Evolutionary conservation across 1,139 yeast species (phyloP), one percentile per base, ranked within the genome.

Genomic region (Debaryomycetaceae sp.): DNA sequence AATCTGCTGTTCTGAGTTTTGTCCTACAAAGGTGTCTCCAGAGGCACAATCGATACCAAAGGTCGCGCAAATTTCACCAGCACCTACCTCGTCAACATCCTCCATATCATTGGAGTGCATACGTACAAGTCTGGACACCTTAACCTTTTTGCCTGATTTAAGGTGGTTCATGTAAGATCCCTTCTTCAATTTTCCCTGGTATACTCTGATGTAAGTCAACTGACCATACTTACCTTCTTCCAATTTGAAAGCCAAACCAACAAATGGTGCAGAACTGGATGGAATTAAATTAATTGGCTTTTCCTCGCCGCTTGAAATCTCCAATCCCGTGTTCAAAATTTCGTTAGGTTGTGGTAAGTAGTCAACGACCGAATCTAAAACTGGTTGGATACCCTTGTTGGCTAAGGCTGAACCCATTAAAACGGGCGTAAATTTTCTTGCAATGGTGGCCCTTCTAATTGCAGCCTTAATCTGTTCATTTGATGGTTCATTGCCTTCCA

Each of bases 91-190:
- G 44, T 85, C 88, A 42, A 90, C 95, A 65, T 93, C 99, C 72
- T 91, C 97, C 97, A 91, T 89, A 66, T 93, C 99, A 53, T 91
- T 89, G 41, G 98, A 89, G 72, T 95, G 99, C 99, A 93, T 95
- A 72, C 98, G 86, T 44, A 91, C 99, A 59, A 93, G 77, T 63
- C 99, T 81, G n/a, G 98, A 80, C 44, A 93, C 88, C 73, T 95
- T 93, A 52, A 91, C 89, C 68, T 85, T 87, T 75, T 95, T 93
- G 49, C 97, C 97, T 35, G 95, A 80, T 68, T 93, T 90, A 54
- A 88, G 85, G 64, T 95, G 96, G 51, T 85, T 82, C 70, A 93
- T 87, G 70, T 84, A 87, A 57, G 84, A 76, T 54, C 99, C 99
- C 68, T 91, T 93, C 70, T 83, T 87, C 66, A 93, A 75, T 60